phyloP scores from a whole-genome alignment of 768 basidiomycete genomes.

The Rhodocollybia butyracea region DNA sequence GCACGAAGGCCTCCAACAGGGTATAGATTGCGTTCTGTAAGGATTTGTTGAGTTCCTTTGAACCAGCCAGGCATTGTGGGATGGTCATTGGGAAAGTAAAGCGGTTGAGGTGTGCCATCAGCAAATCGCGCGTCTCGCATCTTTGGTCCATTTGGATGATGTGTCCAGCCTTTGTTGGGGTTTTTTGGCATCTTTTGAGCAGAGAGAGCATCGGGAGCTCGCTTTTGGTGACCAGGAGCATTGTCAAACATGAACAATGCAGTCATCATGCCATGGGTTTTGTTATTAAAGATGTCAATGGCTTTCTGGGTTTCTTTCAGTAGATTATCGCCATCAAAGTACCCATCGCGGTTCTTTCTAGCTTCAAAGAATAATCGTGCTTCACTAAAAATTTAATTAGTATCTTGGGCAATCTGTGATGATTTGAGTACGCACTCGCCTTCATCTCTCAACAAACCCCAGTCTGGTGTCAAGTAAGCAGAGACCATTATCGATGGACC shows the following conservation, averaged over 20 bases:
- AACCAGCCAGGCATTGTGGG: constrained; percentile 27
- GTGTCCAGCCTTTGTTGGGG: constrained; percentile 12
- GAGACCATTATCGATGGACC: constrained; percentile 27
- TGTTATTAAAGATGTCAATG: constrained; percentile 15
- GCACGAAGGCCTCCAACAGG: constrained; percentile 16
- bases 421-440: constrained; percentile 3
- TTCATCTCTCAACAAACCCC: constrained; percentile 14
- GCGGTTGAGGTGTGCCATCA: constrained; percentile 21
- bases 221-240: constrained; percentile 22
- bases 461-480: constrained; percentile 25
- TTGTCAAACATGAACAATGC: constrained; percentile 7
- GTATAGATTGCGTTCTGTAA: constrained; percentile 18
- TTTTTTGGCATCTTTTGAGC: constrained; percentile 26
- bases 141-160: constrained; percentile 10
- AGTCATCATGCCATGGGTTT: not conserved
- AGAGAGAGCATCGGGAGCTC: constrained; percentile 23
- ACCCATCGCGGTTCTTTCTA: constrained; percentile 17
- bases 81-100: constrained; percentile 31
- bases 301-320: constrained; percentile 12
- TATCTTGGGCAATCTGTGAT: not conserved
- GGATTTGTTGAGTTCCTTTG: constrained; percentile 32
- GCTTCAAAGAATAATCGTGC: constrained; percentile 19
- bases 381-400: constrained; percentile 8
- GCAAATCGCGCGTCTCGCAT: constrained; percentile 21
- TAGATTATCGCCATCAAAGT: constrained; percentile 14